phyloP scores from a whole-genome alignment of 371 early-diverging fungal genomes.

The Mucor racemosus region DNA sequence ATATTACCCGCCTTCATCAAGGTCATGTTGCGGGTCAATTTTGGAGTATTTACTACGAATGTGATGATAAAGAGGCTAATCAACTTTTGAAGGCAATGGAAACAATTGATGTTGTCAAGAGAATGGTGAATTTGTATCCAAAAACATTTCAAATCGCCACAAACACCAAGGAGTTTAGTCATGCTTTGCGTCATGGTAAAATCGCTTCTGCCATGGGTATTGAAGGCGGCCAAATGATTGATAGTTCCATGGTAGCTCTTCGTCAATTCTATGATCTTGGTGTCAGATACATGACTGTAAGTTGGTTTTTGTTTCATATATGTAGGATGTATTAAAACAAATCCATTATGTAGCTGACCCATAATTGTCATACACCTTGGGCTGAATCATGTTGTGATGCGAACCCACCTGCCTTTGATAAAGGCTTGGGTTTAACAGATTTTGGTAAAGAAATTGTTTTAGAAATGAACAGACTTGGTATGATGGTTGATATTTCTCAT shows the following conservation, averaged over 20 bases:
- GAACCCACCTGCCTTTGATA: slow-evolving; percentile 49
- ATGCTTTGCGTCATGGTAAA: slow-evolving; percentile 45
- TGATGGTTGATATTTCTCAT: slow-evolving; percentile 74
- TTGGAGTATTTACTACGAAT: slow-evolving; percentile 66
- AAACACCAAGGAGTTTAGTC: slow-evolving; percentile 50
- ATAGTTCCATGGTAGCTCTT: slow-evolving; percentile 59
- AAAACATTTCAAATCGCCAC: slow-evolving; percentile 57
- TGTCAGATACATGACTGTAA: slow-evolving; percentile 70
- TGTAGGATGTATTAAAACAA: background rate
- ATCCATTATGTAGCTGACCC: slow-evolving; percentile 49
- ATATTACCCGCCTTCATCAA: slow-evolving; percentile 42
- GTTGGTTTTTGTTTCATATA: background rate
- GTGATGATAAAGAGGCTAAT: slow-evolving; percentile 38
- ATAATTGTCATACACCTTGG: slow-evolving; percentile 73
- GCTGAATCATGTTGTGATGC: slow-evolving; percentile 64
- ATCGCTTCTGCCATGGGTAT: slow-evolving; percentile 70
- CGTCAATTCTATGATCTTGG: slow-evolving; percentile 64
- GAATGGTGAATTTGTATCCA: slow-evolving; percentile 55
- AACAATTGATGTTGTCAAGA: slow-evolving; percentile 65
- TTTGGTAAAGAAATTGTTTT: slow-evolving; percentile 60
- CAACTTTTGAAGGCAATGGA: slow-evolving; percentile 52
- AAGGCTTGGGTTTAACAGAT: slow-evolving; percentile 55
- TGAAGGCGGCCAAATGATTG: slow-evolving; percentile 74
- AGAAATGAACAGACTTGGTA: slow-evolving; percentile 76
- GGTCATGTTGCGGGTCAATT: slow-evolving; percentile 66